A percentile compares a stretch with the other conserved stretches of the same genome.
Evolutionary conservation across 148 eudicot species (phyloP).

Genomic region (Rhododendron henanense): DNA sequence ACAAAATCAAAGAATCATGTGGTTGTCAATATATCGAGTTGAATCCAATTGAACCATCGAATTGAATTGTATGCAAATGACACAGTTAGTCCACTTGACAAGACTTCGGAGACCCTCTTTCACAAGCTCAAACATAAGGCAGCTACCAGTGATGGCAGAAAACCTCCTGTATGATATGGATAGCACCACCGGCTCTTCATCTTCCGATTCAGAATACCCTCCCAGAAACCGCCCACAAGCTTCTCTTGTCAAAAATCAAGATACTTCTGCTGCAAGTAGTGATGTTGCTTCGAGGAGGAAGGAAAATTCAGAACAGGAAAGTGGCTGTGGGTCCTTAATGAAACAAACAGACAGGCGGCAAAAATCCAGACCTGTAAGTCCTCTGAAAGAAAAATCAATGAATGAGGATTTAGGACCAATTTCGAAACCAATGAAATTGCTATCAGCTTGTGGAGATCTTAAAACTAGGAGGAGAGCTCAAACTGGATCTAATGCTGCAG

Average conservation of each 20-base stretch:
- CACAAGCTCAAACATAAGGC: conserved; percentile 28
- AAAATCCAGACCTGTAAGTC: conserved; percentile 38
- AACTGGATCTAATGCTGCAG: conserved; percentile 20
- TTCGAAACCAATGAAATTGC: conserved; percentile 25
- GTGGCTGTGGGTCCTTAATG: conserved; percentile 7
- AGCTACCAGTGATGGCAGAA: conserved; percentile 56
- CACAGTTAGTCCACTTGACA: conserved; percentile 70
- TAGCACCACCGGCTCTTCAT: conserved; percentile 64
- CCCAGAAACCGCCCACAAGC: conserved; percentile 19
- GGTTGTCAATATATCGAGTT: not conserved
- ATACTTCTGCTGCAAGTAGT: conserved; percentile 10
- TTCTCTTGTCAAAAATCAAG: conserved; percentile 10
- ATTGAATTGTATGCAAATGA: not conserved
- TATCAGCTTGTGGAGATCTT: conserved; percentile 22
- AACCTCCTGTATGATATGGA: conserved; percentile 79
- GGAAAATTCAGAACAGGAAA: conserved; percentile 24
- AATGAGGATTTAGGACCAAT: conserved; percentile 32
- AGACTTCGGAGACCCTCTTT: conserved; percentile 63
- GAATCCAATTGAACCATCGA: not conserved
- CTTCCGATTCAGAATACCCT: conserved; percentile 71
- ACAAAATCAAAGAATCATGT: not conserved
- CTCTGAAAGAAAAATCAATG: conserved; percentile 60
- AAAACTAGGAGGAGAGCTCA: conserved; percentile 36
- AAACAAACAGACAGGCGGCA: conserved; percentile 27
- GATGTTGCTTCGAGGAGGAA: conserved; percentile 20